These are phyloP conservation scores for Arthroderma sp. DNA, from an alignment of 2,329 filamentous ascomycete species.

Conservation along the genomic window DNA sequence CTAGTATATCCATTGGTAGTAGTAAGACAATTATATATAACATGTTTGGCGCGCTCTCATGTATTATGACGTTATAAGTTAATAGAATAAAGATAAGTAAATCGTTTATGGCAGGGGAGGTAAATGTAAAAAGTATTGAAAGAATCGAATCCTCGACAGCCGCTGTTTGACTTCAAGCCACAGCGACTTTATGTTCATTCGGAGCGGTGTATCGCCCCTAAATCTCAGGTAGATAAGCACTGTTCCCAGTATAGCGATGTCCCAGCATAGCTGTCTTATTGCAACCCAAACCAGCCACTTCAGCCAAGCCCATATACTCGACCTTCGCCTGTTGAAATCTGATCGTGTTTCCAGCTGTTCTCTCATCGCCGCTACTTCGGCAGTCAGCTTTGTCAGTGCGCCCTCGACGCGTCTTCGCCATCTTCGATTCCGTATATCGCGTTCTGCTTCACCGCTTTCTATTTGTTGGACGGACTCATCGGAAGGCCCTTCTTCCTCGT, in stretches of 20 bases:
- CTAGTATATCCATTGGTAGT: too few relatives aligned
- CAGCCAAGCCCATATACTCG: constrained; percentile 55
- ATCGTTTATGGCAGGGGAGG: too few relatives aligned
- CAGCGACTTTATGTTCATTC: constrained; percentile 21
- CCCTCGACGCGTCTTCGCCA: constrained; percentile 77
- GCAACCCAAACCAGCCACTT: constrained; percentile 56
- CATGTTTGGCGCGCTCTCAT: too few relatives aligned
- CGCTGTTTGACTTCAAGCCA: constrained; percentile 23
- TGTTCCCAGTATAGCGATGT: constrained; percentile 43
- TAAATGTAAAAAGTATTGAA: constrained; percentile 11
- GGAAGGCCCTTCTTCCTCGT: constrained; percentile 30
- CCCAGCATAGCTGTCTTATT: constrained; percentile 60
- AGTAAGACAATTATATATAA: too few relatives aligned
- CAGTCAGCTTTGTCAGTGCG: constrained; percentile 75
- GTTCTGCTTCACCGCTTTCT: constrained; percentile 11
- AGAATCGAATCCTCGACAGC: constrained; percentile 17
- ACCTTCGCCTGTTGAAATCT: constrained; percentile 54
- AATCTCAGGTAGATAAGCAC: constrained; percentile 30
- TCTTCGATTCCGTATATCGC: constrained; percentile 33
- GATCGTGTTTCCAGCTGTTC: constrained; percentile 75
- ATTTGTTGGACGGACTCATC: constrained; percentile 24
- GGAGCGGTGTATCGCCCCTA: constrained; percentile 30
- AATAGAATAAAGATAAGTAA: too few relatives aligned
- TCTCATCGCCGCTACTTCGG: constrained; percentile 79
- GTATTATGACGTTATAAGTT: too few relatives aligned